Conservation (phyloP, 768 basidiomycete species). For the Pleurotus citrinopileatus region DNA sequence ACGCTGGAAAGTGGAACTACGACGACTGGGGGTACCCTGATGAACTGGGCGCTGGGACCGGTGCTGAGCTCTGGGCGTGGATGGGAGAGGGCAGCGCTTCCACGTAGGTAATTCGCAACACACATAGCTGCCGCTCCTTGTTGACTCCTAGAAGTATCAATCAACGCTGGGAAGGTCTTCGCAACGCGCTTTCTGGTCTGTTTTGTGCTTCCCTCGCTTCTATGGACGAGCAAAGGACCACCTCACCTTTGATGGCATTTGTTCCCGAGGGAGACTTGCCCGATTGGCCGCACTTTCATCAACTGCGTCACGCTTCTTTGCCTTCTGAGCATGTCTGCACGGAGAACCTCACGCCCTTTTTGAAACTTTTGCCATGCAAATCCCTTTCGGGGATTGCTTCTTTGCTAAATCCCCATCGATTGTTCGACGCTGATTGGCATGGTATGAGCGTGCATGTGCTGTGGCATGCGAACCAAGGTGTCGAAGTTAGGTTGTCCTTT, state of each 20-base stretch:
- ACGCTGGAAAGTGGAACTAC: constrained; percentile 92
- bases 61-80: constrained; percentile 92
- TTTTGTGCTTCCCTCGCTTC: constrained; percentile 92
- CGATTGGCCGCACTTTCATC: constrained; percentile 42
- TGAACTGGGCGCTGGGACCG: constrained; percentile 73
- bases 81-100: constrained; percentile 61
- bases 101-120: constrained; percentile 37
- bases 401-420: constrained; percentile 78
- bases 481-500: constrained; percentile 65
- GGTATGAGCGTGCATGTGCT: constrained; percentile 79
- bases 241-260: constrained; percentile 60
- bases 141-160: constrained; percentile 49
- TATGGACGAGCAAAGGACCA: constrained; percentile 73
- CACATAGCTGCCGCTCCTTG: background rate
- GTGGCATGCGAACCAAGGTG: constrained; percentile 51
- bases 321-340: constrained; percentile 93
- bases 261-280: constrained; percentile 58
- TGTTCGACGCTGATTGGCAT: constrained; percentile 93
- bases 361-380: constrained; percentile 93
- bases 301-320: constrained; percentile 71
- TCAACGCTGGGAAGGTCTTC: constrained; percentile 77
- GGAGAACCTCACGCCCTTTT: constrained; percentile 94
- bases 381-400: constrained; percentile 79
- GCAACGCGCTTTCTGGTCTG: constrained; percentile 87
- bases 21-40: constrained; percentile 80